Conservation (phyloP, 1,284 basidiomycete genomes). For the Moesziomyces globuligerus region DNA sequence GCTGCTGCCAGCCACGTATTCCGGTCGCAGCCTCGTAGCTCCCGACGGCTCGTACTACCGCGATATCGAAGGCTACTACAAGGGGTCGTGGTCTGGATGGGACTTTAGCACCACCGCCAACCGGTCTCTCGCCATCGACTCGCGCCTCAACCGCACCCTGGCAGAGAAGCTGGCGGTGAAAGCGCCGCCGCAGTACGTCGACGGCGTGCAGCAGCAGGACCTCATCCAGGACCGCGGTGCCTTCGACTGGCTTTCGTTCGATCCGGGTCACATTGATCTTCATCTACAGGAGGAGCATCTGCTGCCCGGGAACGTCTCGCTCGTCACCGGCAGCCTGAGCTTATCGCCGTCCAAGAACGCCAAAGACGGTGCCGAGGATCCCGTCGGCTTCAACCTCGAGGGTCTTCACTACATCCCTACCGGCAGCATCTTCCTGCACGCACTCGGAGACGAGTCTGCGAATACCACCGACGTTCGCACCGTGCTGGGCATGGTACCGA, state of each 20-base stretch:
- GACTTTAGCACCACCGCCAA: conserved; percentile 32
- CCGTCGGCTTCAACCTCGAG: conserved; percentile 55
- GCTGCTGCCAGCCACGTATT: conserved; percentile 20
- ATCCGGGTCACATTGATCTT: conserved; percentile 19
- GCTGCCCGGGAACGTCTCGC: conserved; percentile 34
- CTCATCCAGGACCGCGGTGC: conserved; percentile 15
- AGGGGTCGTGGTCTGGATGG: conserved; percentile 40
- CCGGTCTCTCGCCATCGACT: conserved; percentile 23
- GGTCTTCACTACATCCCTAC: conserved; percentile 43
- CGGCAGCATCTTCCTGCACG: conserved; percentile 30
- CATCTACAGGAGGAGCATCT: conserved; percentile 40
- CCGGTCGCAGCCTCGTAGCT: conserved; percentile 8
- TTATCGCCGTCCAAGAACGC: conserved; percentile 4
- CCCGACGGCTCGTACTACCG: conserved; percentile 33
- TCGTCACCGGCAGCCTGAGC: conserved; percentile 40
- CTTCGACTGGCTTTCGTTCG: conserved; percentile 24
- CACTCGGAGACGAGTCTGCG: conserved; percentile 17
- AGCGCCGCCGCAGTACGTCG: conserved; percentile 10
- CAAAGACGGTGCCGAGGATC: not conserved
- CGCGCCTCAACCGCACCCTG: conserved; percentile 19
- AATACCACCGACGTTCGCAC: conserved; percentile 30
- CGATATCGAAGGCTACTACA: conserved; percentile 41
- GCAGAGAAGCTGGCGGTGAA: not conserved
- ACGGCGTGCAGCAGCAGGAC: conserved; percentile 4
- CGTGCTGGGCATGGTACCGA: conserved; percentile 25